Base-by-base conservation (phyloP, 2,329 filamentous ascomycete genomes). In the Diaporthe sp. region DNA sequence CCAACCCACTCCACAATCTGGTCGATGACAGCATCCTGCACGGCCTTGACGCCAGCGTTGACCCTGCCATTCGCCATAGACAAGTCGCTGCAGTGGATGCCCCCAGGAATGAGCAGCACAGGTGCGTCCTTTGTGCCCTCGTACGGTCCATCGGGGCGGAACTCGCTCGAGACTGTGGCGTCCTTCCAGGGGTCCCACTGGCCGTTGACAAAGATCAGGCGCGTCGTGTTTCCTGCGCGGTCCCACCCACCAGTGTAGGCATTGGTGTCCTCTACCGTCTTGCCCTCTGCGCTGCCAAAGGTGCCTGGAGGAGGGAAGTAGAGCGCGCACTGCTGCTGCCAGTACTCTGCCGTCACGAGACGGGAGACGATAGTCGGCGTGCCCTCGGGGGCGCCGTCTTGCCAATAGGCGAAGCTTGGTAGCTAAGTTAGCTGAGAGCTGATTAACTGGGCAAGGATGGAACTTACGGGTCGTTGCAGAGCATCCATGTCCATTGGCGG, bases 401-500 rank as follows among this genome's bases (percentile, higher is more conserved):
- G 83, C 82, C 84, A 85, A 78, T 80, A 85, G 76, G 82, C 83
- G 61, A 87, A 83, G 65, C 80, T 82, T 84, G 9, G 25, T 42
- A 6, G 8, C 3, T 13, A 39, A 31, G 49, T 73, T 53, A 55
- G 22, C 6, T 28, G 22, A 55, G 39, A 17, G 3, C 3, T 6
- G 5, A 13, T 22, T 13, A 2, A 17, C 31, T 49, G 25, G 17
- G 37, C 5, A 25, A 15, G 39, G 1, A 25, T 20, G n/a, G 17
- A 0, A 70, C 78, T 49, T 77, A 81, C 80, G 85, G 84, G 76
- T 86, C 84, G 81, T 91, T 90, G 83, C 90, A 91, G 8, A 87
- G 83, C 81, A 91, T 85, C 89, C 88, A 91, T 20, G 84, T 82
- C 88, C 88, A 91, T 78, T 90, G 89, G 4, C 89, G 83, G 81